phyloP scores from a whole-genome alignment of 176 grass and related monocot species.

The Ensete ventricosum region DNA sequence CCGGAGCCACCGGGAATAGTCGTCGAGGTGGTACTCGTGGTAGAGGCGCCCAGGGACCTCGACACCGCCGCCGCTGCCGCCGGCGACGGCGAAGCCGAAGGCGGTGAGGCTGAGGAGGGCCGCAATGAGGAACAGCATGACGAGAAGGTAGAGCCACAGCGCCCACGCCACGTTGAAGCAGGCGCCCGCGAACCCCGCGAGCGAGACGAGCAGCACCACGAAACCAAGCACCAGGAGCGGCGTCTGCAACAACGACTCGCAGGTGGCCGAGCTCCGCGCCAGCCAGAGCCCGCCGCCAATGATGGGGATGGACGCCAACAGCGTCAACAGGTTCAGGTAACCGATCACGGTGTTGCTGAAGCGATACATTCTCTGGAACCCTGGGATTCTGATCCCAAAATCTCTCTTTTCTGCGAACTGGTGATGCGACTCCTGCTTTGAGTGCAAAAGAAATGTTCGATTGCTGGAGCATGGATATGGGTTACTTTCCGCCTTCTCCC shows the following conservation, averaged over 20 bases:
- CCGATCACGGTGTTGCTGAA: conserved; percentile 71
- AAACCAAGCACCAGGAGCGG: conserved; percentile 59
- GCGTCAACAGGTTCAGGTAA: conserved; percentile 66
- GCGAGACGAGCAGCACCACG: conserved; percentile 64
- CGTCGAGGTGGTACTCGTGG: conserved; percentile 46
- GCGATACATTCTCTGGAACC: conserved; percentile 9
- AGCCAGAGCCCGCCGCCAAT: conserved; percentile 73
- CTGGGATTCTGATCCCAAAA: not conserved
- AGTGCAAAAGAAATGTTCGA: too few relatives aligned
- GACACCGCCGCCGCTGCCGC: conserved; percentile 35
- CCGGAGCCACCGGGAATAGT: conserved; percentile 66
- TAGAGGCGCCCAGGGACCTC: conserved; percentile 46
- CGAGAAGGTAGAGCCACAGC: conserved; percentile 66
- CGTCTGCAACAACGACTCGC: conserved; percentile 50
- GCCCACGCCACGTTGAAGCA: conserved; percentile 59
- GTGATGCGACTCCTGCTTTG: not conserved
- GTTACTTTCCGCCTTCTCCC: not conserved
- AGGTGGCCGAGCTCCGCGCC: conserved; percentile 41
- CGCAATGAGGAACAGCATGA: conserved; percentile 46
- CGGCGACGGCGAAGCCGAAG: conserved; percentile 52
- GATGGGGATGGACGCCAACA: conserved; percentile 61
- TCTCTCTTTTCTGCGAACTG: not conserved
- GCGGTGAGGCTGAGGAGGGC: conserved; percentile 37
- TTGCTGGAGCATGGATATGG: not conserved
- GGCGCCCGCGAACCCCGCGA: conserved; percentile 50